Base-by-base conservation (phyloP, 805 yeast genomes). In the Teunomyces barrocoloradensis region DNA sequence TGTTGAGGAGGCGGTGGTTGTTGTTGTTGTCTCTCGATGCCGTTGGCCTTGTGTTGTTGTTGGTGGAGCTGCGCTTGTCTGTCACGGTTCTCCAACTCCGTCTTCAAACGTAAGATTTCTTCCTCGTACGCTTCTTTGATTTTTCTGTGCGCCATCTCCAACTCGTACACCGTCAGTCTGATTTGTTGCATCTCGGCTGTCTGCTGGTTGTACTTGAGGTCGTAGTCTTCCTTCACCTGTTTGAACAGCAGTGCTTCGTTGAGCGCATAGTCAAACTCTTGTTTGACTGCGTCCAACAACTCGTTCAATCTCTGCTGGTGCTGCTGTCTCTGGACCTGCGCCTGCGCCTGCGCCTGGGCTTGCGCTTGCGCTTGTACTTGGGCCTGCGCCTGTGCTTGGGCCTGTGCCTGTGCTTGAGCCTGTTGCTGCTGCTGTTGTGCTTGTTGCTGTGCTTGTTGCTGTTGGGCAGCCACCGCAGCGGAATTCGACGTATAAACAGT, bases 91-190 rank as follows among this genome's bases (percentile, higher is more conserved):
- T 89, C 96, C 55, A 92, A 76, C 64, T 90, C 96, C 53, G 84
- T 82, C 67, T 92, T 90, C 67, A 92, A 78, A 56, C 94, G 78
- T 63, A 81, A 74, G 47, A 94, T 87, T 69, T 92, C 98, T 59
- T 88, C 96, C 67, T 92, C 97, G 69, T 92, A 94, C 41, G 91
- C 90, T 61, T 92, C 97, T 71, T 92, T 91, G 79, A 94, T 87
- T 64, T 89, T 88, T 57, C 96, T 79, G 73, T 92, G 98, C 34
- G 96, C 92, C 79, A 85, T 80, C 67, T 92, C 97, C 59, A 92
- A 79, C 64, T 94, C 98, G 63, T 85, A 90, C 25, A 92, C 96
- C 9, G 96, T 89, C 61, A 90, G 95, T 60, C 97, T 81, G 49
- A 92, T 90, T 65, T 88, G 96, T 63, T 90, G 91, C 80, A 92